Conservation (phyloP, 176 grass and related monocot species). For the Juncus effusus region DNA sequence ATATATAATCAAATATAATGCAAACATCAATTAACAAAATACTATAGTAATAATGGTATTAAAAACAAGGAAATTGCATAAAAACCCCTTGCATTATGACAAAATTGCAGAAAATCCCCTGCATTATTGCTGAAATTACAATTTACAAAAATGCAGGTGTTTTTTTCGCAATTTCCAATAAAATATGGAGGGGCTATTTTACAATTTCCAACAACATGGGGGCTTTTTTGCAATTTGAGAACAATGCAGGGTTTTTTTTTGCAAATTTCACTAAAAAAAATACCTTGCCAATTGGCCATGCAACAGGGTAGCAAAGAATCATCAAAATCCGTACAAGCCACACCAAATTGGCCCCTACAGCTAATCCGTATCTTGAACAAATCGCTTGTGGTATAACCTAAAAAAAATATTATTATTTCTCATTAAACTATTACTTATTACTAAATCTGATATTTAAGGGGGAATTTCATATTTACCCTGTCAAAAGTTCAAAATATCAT, state of each 20-base stretch:
- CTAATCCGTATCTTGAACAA: constrained; percentile 97
- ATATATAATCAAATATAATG: constrained; percentile 18
- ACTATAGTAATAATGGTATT: constrained; percentile 5
- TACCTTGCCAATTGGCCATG: constrained; percentile 99
- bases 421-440: no score
- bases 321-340: constrained; percentile 96
- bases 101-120: no score
- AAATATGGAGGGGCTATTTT: no score
- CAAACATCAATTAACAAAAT: constrained; percentile 11
- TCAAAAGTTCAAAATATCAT: no score
- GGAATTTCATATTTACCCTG: no score
- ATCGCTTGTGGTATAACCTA: constrained; percentile 99
- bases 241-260: no score
- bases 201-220: neutral
- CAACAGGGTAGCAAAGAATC: constrained; percentile 81
- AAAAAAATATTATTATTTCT: constrained; percentile 23
- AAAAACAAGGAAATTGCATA: neutral
- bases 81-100: no score
- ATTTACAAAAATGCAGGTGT: constrained; percentile 5
- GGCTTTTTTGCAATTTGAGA: no score
- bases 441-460: constrained; percentile 11
- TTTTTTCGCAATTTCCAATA: no score
- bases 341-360: constrained; percentile 93
- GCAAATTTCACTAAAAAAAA: neutral
- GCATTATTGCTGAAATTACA: constrained; percentile 22